A percentile compares a stretch with the other conserved stretches of the same genome.
phyloP scores from a whole-genome alignment of 2,329 filamentous ascomycete genomes.

The Ophiobolus disseminans region DNA sequence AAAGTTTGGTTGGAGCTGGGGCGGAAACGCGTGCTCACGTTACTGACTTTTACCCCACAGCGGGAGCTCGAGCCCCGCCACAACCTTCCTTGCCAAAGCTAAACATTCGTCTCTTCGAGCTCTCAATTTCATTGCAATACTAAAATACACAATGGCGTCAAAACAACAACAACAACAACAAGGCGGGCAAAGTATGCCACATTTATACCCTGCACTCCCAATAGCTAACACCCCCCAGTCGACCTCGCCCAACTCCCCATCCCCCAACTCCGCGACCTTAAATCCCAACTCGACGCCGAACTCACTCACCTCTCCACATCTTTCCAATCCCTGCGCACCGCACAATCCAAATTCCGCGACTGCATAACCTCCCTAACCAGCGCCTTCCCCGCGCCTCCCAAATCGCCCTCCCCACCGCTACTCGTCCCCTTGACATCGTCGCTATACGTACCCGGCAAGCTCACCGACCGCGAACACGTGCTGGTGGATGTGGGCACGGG shows the following conservation, averaged over 20 bases:
- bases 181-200: slow-evolving; percentile 36
- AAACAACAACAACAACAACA: slow-evolving; percentile 33
- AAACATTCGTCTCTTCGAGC: no score
- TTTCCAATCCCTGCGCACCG: slow-evolving; percentile 86
- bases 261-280: slow-evolving; percentile 87
- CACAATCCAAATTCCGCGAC: slow-evolving; percentile 90
- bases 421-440: slow-evolving; percentile 95
- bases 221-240: slow-evolving; percentile 46
- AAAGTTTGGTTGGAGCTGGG: no score
- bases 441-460: slow-evolving; percentile 85
- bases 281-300: slow-evolving; percentile 95
- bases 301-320: slow-evolving; percentile 92
- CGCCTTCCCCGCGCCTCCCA: slow-evolving; percentile 55
- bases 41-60: slow-evolving; percentile 31
- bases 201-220: not conserved
- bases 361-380: slow-evolving; percentile 79
- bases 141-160: slow-evolving; percentile 30
- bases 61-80: no score
- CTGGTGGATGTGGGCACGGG: slow-evolving; percentile 93
- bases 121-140: no score
- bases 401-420: slow-evolving; percentile 60
- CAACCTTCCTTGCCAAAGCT: no score
- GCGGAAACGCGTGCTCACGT: no score
- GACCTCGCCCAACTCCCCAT: slow-evolving; percentile 79
- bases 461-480: slow-evolving; percentile 58